Conservation (phyloP, 1,284 basidiomycete species). For the Leccinum subrobustum region DNA sequence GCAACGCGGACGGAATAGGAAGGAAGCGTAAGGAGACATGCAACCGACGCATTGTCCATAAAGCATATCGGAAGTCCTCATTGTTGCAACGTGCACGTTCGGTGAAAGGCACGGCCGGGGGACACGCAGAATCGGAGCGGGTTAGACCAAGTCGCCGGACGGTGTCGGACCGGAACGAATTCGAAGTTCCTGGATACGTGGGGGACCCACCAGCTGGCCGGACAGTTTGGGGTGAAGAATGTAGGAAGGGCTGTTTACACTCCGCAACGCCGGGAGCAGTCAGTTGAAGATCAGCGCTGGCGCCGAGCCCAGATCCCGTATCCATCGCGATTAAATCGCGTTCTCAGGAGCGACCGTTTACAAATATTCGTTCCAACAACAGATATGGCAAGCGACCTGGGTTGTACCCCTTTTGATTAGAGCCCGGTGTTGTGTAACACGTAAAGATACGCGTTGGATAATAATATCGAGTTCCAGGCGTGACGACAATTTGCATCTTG, state of each 20-base stretch:
- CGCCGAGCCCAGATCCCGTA: conserved; percentile 13
- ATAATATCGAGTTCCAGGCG: conserved; percentile 10
- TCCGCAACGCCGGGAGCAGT: background rate
- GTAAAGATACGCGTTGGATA: conserved; percentile 4
- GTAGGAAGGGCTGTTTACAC: background rate
- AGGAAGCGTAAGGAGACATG: background rate
- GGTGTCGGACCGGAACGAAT: background rate
- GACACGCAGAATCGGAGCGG: background rate
- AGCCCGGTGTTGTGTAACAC: background rate
- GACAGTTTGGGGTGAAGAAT: background rate
- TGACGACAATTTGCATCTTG: background rate
- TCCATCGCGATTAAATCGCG: conserved; percentile 12
- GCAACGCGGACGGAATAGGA: conserved; percentile 4
- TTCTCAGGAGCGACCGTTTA: conserved; percentile 1
- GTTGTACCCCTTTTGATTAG: background rate
- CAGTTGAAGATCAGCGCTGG: background rate
- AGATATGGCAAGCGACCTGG: conserved; percentile 14
- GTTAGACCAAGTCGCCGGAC: background rate
- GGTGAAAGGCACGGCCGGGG: background rate
- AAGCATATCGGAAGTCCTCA: conserved; percentile 14
- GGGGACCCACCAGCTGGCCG: background rate
- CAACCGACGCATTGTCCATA: background rate
- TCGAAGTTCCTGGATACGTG: background rate
- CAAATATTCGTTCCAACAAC: background rate
- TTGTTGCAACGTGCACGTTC: conserved; percentile 16